Conservation (phyloP, 2,329 filamentous ascomycete genomes). For the Fusarium vanettenii region DNA sequence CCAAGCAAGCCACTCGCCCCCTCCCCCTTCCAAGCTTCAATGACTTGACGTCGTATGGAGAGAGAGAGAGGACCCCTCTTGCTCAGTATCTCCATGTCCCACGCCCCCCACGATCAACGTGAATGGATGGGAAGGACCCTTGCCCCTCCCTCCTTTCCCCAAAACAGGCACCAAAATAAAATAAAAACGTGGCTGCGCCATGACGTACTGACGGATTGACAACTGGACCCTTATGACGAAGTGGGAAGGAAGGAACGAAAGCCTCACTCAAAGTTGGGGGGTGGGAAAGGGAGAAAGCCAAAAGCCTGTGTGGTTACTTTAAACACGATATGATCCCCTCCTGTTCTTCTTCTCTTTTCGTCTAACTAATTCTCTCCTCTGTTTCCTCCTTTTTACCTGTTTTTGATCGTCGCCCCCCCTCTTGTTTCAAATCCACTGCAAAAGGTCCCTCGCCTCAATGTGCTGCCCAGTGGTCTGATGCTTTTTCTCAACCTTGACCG, state of each 20-base stretch:
- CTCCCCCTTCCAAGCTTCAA: neutral
- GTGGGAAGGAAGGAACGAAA: neutral
- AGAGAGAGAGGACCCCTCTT: neutral
- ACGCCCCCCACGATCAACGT: neutral
- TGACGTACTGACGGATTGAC: constrained; percentile 23
- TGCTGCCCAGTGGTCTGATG: constrained; percentile 21
- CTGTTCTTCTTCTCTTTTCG: neutral
- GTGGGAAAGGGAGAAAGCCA: neutral
- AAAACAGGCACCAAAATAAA: neutral
- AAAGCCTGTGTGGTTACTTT: neutral
- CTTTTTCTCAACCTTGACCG: neutral
- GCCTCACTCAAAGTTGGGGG: neutral
- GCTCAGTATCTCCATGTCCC: neutral
- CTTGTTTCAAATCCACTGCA: neutral
- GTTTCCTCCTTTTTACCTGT: neutral
- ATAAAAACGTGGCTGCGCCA: constrained; percentile 31
- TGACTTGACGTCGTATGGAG: neutral
- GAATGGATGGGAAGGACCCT: neutral
- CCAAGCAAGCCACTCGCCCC: neutral
- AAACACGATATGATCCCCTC: neutral
- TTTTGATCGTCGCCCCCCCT: neutral
- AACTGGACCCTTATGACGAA: constrained; percentile 39
- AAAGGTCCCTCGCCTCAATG: constrained; percentile 15
- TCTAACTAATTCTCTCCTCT: neutral
- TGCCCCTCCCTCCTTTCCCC: neutral